Conservation (phyloP, 2,329 filamentous ascomycete species). For the Colletotrichum camelliae region DNA sequence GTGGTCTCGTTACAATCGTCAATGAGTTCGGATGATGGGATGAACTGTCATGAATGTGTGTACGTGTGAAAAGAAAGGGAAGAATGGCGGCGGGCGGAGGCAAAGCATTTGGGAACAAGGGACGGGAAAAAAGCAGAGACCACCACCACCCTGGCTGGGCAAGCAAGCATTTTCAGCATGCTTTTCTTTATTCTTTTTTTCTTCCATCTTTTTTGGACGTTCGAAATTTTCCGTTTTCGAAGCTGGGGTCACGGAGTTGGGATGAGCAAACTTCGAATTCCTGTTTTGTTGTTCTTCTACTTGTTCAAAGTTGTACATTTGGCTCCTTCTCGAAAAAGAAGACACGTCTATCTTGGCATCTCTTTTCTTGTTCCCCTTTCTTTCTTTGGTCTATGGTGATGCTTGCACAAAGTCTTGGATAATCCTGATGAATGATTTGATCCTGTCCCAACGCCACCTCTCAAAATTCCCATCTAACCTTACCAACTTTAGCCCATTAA, state of each 20-base stretch:
- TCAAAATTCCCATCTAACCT: neutral
- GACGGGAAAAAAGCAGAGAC: neutral
- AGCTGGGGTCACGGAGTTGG: neutral
- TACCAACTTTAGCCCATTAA: neutral
- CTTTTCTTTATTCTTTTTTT: neutral
- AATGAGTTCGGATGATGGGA: neutral
- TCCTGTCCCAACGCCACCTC: neutral
- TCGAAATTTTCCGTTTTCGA: neutral
- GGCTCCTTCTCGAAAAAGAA: constrained; percentile 6
- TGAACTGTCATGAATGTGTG: neutral
- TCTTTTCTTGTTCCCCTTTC: neutral
- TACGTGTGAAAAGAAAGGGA: neutral
- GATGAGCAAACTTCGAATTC: neutral
- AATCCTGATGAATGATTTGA: neutral
- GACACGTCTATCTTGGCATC: constrained; percentile 2
- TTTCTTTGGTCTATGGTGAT: neutral
- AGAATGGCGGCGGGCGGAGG: neutral
- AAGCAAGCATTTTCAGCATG: constrained; percentile 4
- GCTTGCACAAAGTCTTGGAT: neutral
- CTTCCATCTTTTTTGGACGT: neutral
- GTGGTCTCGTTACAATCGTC: constrained; percentile 17
- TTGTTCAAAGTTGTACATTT: neutral
- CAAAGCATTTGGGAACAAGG: neutral
- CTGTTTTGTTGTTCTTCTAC: neutral
- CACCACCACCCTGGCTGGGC: neutral